These are phyloP conservation scores for Cydonia oblonga DNA, from an alignment of 331 rosid species.

Conservation along the genomic window DNA sequence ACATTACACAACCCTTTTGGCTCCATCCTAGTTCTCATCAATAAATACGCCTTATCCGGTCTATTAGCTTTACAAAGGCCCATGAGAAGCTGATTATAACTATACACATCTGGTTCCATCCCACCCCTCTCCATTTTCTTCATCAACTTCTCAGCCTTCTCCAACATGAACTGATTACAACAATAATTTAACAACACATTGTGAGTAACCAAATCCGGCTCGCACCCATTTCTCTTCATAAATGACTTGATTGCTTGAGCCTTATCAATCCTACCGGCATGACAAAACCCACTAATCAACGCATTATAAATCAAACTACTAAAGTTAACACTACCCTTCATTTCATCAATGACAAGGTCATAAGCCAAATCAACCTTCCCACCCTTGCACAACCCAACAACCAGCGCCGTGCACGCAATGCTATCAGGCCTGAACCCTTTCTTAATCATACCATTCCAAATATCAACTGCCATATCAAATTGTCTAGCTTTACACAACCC, in stretches of 20 bases:
- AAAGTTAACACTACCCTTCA: constrained; percentile 51
- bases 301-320: constrained; percentile 56
- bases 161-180: constrained; percentile 63
- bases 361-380: constrained; percentile 82
- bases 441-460: constrained; percentile 51
- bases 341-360: constrained; percentile 52
- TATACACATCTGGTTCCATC: constrained; percentile 62
- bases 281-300: constrained; percentile 70
- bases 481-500: constrained; percentile 56
- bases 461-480: constrained; percentile 36
- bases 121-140: constrained; percentile 60
- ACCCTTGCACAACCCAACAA: constrained; percentile 62
- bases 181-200: constrained; percentile 68
- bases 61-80: constrained; percentile 53
- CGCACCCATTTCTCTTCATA: constrained; percentile 60
- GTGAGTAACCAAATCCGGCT: constrained; percentile 77
- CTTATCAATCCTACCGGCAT: constrained; percentile 50
- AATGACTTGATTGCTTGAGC: constrained; percentile 55
- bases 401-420: constrained; percentile 56
- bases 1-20: constrained; percentile 51
- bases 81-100: constrained; percentile 70
- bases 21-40: constrained; percentile 58
- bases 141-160: constrained; percentile 53
- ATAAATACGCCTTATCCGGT: constrained; percentile 59
- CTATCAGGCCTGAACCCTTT: constrained; percentile 53